These are phyloP conservation scores for Cerrena zonata DNA, from an alignment of 1,284 basidiomycete genomes.

Conservation along the genomic window DNA sequence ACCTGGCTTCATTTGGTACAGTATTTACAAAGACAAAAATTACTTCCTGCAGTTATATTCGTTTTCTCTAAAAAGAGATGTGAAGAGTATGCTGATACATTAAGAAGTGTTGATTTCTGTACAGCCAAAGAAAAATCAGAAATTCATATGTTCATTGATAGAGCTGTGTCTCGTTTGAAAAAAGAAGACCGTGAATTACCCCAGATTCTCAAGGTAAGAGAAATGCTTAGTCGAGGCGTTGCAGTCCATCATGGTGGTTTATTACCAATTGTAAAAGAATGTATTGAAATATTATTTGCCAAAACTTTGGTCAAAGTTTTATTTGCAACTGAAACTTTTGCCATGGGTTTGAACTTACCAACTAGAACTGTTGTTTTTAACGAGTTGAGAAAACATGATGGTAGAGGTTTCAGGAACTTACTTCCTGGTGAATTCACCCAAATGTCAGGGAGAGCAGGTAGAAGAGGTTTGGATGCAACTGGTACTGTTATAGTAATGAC, in stretches of 20 bases:
- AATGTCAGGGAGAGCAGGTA: conserved; percentile 97
- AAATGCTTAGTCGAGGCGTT: conserved; percentile 90
- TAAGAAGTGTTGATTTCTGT: conserved; percentile 96
- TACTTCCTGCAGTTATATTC: conserved; percentile 98
- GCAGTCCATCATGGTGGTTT: conserved; percentile 98
- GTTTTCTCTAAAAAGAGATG: conserved; percentile 98
- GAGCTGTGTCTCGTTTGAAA: conserved; percentile 86
- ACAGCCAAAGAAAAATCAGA: conserved; percentile 88
- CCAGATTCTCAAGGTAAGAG: conserved; percentile 90
- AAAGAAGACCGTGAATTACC: conserved; percentile 87
- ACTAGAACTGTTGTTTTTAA: conserved; percentile 99
- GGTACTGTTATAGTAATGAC: conserved; percentile 99
- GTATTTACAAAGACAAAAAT: too few species aligned
- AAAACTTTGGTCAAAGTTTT: conserved; percentile 98
- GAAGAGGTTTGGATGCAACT: conserved; percentile 95
- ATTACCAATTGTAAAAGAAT: conserved; percentile 95
- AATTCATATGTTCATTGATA: conserved; percentile 89
- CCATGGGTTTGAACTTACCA: conserved; percentile 99
- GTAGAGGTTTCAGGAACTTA: conserved; percentile 88
- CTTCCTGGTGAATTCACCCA: conserved; percentile 93
- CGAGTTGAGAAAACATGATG: conserved; percentile 92
- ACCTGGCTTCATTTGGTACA: too few species aligned
- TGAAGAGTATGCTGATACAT: conserved; percentile 83
- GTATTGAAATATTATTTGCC: conserved; percentile 98
- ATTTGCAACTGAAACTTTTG: conserved; percentile 99